A percentile compares a stretch with the other conserved stretches of the same genome.
Evolutionary conservation across 2,329 filamentous ascomycete species (phyloP).

Genomic region (Chrysosphaeria jannelii): DNA sequence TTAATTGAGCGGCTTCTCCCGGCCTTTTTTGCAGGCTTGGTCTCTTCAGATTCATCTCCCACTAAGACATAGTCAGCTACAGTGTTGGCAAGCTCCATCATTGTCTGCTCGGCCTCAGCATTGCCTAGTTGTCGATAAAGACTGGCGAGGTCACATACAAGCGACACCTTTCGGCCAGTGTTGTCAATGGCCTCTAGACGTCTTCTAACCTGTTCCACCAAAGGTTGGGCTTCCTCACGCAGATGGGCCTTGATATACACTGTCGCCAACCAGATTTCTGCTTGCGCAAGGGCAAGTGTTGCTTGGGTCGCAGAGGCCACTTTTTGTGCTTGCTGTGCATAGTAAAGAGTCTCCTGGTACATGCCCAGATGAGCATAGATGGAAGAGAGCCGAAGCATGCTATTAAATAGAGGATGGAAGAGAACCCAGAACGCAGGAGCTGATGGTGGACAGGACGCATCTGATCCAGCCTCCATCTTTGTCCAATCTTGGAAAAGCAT

Average conservation of each 20-base stretch:
- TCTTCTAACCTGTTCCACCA: conserved; percentile 21
- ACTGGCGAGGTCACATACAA: conserved; percentile 24
- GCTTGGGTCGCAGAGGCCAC: conserved; percentile 40
- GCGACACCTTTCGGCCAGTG: conserved; percentile 13
- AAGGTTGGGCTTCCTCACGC: conserved; percentile 22
- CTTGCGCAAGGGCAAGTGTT: conserved; percentile 23
- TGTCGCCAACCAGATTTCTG: conserved; percentile 21
- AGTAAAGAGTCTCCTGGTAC: conserved; percentile 67
- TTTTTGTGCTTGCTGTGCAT: conserved; percentile 56
- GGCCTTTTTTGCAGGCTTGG: no score
- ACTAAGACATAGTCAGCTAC: no score
- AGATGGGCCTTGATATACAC: conserved; percentile 27
- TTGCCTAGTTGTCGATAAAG: conserved; percentile 21
- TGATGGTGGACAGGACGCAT: conserved; percentile 1
- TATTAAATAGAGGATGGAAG: conserved; percentile 40
- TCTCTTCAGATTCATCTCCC: no score
- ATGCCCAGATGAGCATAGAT: conserved; percentile 64
- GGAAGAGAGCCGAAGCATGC: conserved; percentile 41
- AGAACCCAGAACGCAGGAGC: conserved; percentile 49
- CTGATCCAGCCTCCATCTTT: conserved; percentile 12
- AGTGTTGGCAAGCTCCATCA: conserved; percentile 20
- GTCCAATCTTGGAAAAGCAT: conserved; percentile 24
- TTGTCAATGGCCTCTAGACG: conserved; percentile 17
- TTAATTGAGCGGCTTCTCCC: no score
- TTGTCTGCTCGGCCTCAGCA: conserved; percentile 12